Evolutionary conservation across 2,329 filamentous ascomycete genomes (phyloP).

Genomic region (Exserohilum rostratum): DNA sequence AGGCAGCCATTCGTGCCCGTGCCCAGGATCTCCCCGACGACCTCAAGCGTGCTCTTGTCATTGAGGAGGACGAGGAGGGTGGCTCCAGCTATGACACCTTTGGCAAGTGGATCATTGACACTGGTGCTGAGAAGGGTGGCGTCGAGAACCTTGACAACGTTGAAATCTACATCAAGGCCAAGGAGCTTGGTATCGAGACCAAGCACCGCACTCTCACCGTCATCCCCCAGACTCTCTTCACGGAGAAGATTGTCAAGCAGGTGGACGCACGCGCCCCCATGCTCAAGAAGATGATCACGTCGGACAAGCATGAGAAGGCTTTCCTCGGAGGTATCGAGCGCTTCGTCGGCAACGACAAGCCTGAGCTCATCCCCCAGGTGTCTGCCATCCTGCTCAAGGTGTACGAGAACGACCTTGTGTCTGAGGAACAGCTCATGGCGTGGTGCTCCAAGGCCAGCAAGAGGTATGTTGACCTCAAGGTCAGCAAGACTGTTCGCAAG

Average conservation of each 20-base stretch:
- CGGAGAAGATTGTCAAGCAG: conserved; percentile 86
- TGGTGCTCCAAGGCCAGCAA: conserved; percentile 97
- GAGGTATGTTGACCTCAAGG: conserved; percentile 91
- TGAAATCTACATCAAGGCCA: conserved; percentile 94
- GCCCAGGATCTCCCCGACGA: conserved; percentile 92
- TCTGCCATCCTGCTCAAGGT: conserved; percentile 87
- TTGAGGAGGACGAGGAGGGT: conserved; percentile 82
- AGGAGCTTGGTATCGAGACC: conserved; percentile 89
- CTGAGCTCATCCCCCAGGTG: conserved; percentile 77
- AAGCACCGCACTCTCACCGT: conserved; percentile 95
- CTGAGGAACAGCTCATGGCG: conserved; percentile 84
- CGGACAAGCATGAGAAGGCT: conserved; percentile 93
- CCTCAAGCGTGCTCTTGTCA: conserved; percentile 87
- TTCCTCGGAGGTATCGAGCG: conserved; percentile 95
- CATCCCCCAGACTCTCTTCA: conserved; percentile 90
- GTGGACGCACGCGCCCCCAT: conserved; percentile 82
- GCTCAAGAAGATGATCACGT: conserved; percentile 90
- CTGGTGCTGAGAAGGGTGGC: conserved; percentile 70
- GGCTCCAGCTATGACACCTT: conserved; percentile 86
- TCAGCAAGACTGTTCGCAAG: conserved; percentile 94
- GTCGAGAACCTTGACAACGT: conserved; percentile 84
- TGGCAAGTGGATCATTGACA: conserved; percentile 88
- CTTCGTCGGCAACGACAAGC: conserved; percentile 81
- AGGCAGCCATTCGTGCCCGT: conserved; percentile 92
- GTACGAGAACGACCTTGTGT: conserved; percentile 88